Base-by-base conservation (phyloP, 345 rosid genomes). In the Brassica juncea region DNA sequence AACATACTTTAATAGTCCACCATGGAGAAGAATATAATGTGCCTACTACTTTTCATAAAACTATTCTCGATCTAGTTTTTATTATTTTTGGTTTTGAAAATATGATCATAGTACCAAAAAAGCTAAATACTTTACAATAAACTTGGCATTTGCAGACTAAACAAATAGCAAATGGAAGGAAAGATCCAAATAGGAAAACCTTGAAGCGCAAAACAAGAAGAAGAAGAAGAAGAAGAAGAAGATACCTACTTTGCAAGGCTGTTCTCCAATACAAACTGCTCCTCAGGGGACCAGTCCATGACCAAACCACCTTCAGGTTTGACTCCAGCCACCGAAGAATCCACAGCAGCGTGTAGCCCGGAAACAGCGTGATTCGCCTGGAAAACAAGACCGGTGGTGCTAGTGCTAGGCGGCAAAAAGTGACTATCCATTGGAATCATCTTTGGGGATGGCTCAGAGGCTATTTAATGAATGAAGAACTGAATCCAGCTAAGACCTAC, bases 221-320 rank as follows among this genome's bases (percentile, higher is more conserved):
- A 19, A 19, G 44, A 69, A 32, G 47, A 19, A 19, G 19, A 19
- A 19, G 19, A 19, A 19, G 44, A 69, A 32, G 47, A 83, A 84
- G 15, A 2, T 27, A 81, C 92, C 68, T 85, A 94, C 98, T 85
- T 88, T 79, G 73, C 84, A 82, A 94, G 93, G 85, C 93, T 92
- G 60, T 89, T 88, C 71, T 94, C 94, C 86, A 94, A 82, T 67
- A 83, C 88, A 72, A 68, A 81, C 86, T 94, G 98, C 49, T 94
- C 98, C 2, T 89, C 90, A 10, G 70, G 76, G 16, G 98, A 86
- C 98, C 98, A 94, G 72, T 90, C 97, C 1, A 86, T 91, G 11
- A 94, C 94, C 82, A 90, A 81, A n/a, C 85, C 87, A 0, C 91
- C 69, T 34, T 94, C 98, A 57, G 81, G 59, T 64, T 57, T 80